Conservation (phyloP, 192 early-diverging fungal genomes). For the Coemansia sp. region DNA sequence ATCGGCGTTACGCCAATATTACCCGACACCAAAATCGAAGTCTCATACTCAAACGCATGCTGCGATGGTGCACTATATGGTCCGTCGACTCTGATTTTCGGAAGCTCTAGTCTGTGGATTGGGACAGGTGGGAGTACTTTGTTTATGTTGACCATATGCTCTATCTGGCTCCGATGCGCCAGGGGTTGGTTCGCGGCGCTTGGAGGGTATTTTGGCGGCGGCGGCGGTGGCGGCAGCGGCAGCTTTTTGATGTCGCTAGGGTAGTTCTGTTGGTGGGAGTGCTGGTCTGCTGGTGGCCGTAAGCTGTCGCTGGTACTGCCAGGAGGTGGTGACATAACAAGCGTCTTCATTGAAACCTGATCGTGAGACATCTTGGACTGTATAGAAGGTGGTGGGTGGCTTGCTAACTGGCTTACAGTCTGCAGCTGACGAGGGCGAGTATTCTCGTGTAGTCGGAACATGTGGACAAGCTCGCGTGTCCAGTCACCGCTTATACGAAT, state of each 20-base stretch:
- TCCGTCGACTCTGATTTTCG: constrained; percentile 74
- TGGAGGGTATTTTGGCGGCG: constrained; percentile 23
- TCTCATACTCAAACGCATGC: constrained; percentile 70
- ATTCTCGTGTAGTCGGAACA: constrained; percentile 15
- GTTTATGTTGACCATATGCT: constrained; percentile 4
- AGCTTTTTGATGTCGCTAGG: constrained; percentile 5
- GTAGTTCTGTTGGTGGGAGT: neutral
- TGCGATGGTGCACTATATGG: constrained; percentile 82
- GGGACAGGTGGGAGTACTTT: constrained; percentile 18
- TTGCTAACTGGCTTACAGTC: constrained; percentile 1
- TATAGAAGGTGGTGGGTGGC: neutral
- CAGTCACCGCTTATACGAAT: constrained; percentile 77
- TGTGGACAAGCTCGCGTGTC: constrained; percentile 60
- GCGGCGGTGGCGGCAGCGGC: neutral
- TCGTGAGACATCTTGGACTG: neutral
- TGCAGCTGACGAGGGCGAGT: neutral
- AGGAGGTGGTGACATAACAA: neutral
- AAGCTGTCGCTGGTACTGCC: neutral
- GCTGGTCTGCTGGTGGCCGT: neutral
- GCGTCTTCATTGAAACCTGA: neutral
- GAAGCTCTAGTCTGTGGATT: constrained; percentile 33
- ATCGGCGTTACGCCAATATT: constrained; percentile 81
- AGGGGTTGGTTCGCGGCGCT: constrained; percentile 22
- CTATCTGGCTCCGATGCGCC: neutral
- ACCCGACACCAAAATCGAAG: constrained; percentile 62